phyloP scores from a whole-genome alignment of 306 rosid species.

The Carpinus viminea region DNA sequence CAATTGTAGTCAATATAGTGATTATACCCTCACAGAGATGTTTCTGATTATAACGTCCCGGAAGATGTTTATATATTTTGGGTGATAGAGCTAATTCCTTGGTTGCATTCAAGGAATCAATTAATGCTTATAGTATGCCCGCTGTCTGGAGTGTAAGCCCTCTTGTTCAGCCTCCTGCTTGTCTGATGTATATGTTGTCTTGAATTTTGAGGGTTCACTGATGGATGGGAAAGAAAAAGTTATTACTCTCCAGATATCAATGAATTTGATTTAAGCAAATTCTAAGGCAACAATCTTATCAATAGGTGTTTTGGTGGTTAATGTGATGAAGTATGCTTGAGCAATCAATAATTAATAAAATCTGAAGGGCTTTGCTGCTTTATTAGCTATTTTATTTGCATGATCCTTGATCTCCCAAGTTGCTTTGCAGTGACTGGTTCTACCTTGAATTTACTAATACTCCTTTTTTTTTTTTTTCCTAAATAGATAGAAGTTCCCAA shows the following conservation, averaged over 20 bases:
- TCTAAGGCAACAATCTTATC: background rate
- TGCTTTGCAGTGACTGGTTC: slow-evolving; percentile 1
- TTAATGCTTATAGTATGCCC: background rate
- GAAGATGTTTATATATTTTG: background rate
- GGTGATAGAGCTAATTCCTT: background rate
- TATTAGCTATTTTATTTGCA: background rate
- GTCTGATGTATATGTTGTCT: background rate
- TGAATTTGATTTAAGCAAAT: too few relatives aligned
- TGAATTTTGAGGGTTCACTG: too few relatives aligned
- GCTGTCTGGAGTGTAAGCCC: background rate
- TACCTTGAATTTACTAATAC: slow-evolving; percentile 1
- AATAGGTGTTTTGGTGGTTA: background rate
- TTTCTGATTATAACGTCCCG: background rate
- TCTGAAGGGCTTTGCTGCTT: too few relatives aligned
- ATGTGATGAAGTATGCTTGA: background rate
- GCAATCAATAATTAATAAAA: background rate
- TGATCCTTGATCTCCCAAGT: background rate
- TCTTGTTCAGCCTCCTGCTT: background rate
- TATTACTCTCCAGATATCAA: too few relatives aligned
- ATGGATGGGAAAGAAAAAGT: too few relatives aligned
- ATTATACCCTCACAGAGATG: too few relatives aligned
- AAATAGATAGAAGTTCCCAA: slow-evolving; percentile 56
- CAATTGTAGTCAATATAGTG: background rate
- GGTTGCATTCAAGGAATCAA: background rate
- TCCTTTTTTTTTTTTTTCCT: background rate